Evolutionary conservation across 495 filamentous ascomycete species (phyloP), one percentile per base, ranked within the genome.

Genomic region (Bryoglossum gracile): DNA sequence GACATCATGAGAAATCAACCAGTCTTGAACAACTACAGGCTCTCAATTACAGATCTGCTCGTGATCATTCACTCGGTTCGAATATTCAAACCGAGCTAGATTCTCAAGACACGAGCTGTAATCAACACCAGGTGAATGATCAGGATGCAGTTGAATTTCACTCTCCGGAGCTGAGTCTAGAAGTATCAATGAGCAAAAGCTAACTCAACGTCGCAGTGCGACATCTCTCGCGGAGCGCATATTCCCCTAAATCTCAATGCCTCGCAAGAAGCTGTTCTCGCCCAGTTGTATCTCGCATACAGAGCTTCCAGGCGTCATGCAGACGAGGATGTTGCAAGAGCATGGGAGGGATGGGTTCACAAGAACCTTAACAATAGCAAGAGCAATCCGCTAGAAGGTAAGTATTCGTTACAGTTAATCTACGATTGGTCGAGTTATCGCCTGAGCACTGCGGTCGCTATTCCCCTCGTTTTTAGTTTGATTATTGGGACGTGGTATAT

Each of bases 351-450:
- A 8, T 57, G 55, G 55, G 55, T 57, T 1, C 8, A 35, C 14
- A 50, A 47, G 46, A 57, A 57, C 18, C 41, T 57, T 3, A 57
- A 53, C 32, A 40, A 40, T 26, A 23, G 36, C 32, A 53, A 53
- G 21, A 30, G 50, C 6, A 57, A 57, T 22, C 50, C 50, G 4
- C 28, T 57, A 0, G 50, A 57, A 46, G 50, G 55, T 8, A 18
- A 43, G 3, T 57, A 57, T 33, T 50, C 45, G 4, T 19, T 57
- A 4, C 49, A 53, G 25, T 18, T 57, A 16, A 37, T 53, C 8
- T 57, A 57, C 36, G 41, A 47, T 18, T 57, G 55, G 55, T 50
- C 50, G 4, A 50, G 50, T 23, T 53, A 53, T 43, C 46, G 55
- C 14, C 23, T 57, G 14, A 42, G 22, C n/a, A 26, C 40, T 17